Base-by-base conservation (phyloP, 108 stramenopile species). In the Cyclotella sp. region DNA sequence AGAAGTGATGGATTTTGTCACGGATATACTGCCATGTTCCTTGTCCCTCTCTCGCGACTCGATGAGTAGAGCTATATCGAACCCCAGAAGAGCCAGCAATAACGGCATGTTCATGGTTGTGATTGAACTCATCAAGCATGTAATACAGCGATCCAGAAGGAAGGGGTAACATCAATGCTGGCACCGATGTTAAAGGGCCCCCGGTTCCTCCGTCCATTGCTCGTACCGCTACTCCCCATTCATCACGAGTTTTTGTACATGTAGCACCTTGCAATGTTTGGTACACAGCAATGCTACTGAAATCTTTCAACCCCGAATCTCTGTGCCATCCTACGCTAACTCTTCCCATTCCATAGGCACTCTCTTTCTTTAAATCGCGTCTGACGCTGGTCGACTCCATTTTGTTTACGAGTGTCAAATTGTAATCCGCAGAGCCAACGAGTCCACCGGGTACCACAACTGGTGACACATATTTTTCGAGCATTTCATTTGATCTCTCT, bases 251-350 rank as follows among this genome's bases (percentile, higher is more conserved):
- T 65, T 52, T 26, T 66, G 74, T 13, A 28, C 2, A 19, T 51
- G 43, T 49, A 3, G 29, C 13, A 11, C 52, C 63, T 41, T 75
- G 63, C 24, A 88, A 64, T 34, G 75, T 73, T 68, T 95, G 95
- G 78, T 90, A 95, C 14, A 95, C 91, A 16, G 88, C 92, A 47
- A 95, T 95, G 21, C 88, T 85, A 24, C 79, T 82, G 21, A 74
- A 93, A 66, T 89, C 85, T 59, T 91, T 75, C 51, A 97, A 77
- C 2, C 93, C 94, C 26, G 89, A 91, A 72, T 97, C 96, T 47
- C 91, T 91, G 64, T 97, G 96, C 96, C 96, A 97, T 63, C 90
- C 89, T 43, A 97, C 96, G 60, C 85, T 82, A 14, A 90, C 87
- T 60, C 87, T 87, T 9, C 85, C 85, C 77, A 85, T 69, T 0